Percentiles rank a stretch among this genome's conserved stretches.
Conservation (phyloP, 2,329 filamentous ascomycete species). For the Ophiocordyceps unilateralis region DNA sequence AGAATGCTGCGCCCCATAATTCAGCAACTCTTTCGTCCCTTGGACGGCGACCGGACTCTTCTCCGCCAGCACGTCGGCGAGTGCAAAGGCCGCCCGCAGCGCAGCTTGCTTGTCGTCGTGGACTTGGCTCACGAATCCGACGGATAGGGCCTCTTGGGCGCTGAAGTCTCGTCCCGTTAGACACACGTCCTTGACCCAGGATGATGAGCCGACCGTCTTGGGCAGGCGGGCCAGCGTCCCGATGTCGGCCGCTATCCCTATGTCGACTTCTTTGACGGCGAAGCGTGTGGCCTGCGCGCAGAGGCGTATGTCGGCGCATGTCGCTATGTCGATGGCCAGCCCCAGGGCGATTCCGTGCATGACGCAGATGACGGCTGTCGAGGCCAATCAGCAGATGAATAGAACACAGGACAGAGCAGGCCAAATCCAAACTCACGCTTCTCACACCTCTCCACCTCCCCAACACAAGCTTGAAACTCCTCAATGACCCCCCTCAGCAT, state of each 20-base stretch:
- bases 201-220: slow-evolving; percentile 51
- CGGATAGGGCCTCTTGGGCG: slow-evolving; percentile 48
- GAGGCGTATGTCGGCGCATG: slow-evolving; percentile 54
- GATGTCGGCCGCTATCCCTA: slow-evolving; percentile 64
- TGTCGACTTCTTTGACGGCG: slow-evolving; percentile 67
- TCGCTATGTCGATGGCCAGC: slow-evolving; percentile 57
- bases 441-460: slow-evolving; percentile 66
- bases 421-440: slow-evolving; percentile 46
- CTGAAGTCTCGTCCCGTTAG: slow-evolving; percentile 54
- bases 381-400: neutral
- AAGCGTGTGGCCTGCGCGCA: slow-evolving; percentile 42
- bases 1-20: slow-evolving; percentile 62
- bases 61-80: slow-evolving; percentile 47
- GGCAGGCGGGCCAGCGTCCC: slow-evolving; percentile 59
- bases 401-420: neutral
- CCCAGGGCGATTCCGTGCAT: slow-evolving; percentile 67
- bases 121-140: slow-evolving; percentile 54
- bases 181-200: slow-evolving; percentile 68
- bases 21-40: slow-evolving; percentile 74
- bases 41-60: slow-evolving; percentile 84
- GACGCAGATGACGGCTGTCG: slow-evolving; percentile 58
- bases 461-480: slow-evolving; percentile 68
- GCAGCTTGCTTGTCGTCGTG: slow-evolving; percentile 44
- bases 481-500: slow-evolving; percentile 49
- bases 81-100: slow-evolving; percentile 41